Evolutionary conservation across 1,284 basidiomycete species (phyloP).

Genomic region (Heimioporus retisporus): DNA sequence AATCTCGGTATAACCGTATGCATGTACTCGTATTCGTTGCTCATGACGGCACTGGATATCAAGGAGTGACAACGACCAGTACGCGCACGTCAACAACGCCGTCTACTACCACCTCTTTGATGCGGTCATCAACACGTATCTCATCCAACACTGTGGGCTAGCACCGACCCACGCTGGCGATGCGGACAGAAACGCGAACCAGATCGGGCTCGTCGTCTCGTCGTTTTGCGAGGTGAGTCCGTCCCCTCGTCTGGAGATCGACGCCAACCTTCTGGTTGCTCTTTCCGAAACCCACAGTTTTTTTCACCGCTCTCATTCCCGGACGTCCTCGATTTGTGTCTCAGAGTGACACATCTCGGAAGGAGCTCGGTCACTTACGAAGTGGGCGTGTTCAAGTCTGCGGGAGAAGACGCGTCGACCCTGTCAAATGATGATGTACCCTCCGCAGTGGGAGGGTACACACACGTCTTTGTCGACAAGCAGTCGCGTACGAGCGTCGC

Average conservation of each 20-base stretch:
- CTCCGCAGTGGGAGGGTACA: constrained; percentile 80
- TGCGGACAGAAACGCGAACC: constrained; percentile 27
- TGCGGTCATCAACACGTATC: constrained; percentile 79
- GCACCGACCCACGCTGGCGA: constrained; percentile 47
- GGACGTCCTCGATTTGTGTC: constrained; percentile 46
- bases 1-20: too few species aligned
- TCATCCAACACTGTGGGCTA: constrained; percentile 67
- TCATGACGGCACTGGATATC: background rate
- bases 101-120: constrained; percentile 86
- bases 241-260: background rate
- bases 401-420: background rate
- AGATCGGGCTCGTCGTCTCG: constrained; percentile 80
- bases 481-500: constrained; percentile 60
- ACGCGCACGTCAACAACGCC: constrained; percentile 81
- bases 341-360: constrained; percentile 56
- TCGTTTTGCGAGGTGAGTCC: constrained; percentile 70
- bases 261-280: background rate
- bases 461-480: constrained; percentile 81
- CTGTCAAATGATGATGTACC: constrained; percentile 48
- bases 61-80: constrained; percentile 88
- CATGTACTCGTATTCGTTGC: too few species aligned
- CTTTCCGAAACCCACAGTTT: constrained; percentile 49
- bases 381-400: constrained; percentile 73
- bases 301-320: constrained; percentile 78
- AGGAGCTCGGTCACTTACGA: constrained; percentile 81